Percentiles rank a stretch among this genome's conserved stretches.
Conservation (phyloP, 108 stramenopile genomes). For the Skeletonema tropicum region DNA sequence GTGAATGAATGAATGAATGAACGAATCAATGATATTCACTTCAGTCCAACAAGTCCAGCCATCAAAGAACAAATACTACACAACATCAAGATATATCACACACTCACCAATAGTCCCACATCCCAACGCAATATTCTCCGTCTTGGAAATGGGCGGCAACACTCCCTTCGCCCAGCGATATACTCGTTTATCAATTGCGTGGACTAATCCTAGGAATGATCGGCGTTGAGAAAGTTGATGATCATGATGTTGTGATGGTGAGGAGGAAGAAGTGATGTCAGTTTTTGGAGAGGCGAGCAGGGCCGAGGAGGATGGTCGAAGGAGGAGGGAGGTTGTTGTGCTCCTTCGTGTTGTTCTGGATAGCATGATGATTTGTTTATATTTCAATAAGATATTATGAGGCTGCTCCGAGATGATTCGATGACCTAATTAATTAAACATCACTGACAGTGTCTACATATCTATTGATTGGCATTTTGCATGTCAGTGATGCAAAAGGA, state of each 20-base stretch:
- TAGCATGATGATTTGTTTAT: neutral
- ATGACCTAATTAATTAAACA: too few species aligned
- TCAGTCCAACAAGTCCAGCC: too few species aligned
- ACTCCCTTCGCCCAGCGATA: conserved; percentile 87
- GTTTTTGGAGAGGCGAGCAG: neutral
- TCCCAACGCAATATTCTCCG: conserved; percentile 96
- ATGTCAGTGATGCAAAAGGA: conserved; percentile 4
- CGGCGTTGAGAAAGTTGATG: conserved; percentile 53
- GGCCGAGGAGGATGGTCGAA: neutral
- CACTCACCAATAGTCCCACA: conserved; percentile 93
- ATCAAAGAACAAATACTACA: too few species aligned
- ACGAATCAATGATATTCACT: too few species aligned
- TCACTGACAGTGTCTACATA: too few species aligned
- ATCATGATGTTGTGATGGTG: neutral
- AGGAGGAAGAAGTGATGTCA: neutral
- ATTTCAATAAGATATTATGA: neutral
- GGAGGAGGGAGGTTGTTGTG: too few species aligned
- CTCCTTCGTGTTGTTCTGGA: neutral
- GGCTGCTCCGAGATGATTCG: neutral
- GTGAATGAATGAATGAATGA: too few species aligned
- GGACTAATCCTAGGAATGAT: conserved; percentile 71
- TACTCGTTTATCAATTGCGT: conserved; percentile 82
- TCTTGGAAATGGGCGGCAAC: conserved; percentile 94
- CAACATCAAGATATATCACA: too few species aligned
- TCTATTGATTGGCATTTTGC: too few species aligned